These are phyloP conservation scores for Nitzschia palea DNA, from an alignment of 108 stramenopile genomes.

Conservation along the genomic window DNA sequence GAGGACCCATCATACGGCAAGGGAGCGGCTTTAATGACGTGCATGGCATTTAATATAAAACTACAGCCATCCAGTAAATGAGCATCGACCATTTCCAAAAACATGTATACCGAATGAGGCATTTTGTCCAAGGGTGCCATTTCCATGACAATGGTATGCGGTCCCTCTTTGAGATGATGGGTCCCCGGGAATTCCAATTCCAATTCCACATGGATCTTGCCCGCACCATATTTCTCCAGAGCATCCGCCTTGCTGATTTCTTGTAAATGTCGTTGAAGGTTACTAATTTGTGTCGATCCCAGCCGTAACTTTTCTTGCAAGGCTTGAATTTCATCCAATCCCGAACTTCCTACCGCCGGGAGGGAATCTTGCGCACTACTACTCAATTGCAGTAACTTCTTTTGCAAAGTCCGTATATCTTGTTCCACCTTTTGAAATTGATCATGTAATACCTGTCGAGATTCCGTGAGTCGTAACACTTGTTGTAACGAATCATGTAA, in stretches of 20 bases:
- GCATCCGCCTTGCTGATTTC: constrained; percentile 16
- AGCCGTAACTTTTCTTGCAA: constrained; percentile 22
- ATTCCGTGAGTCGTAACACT: constrained; percentile 3
- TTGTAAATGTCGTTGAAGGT: constrained; percentile 31
- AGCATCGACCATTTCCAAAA: constrained; percentile 66
- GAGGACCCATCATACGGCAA: constrained; percentile 26
- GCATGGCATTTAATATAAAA: constrained; percentile 66
- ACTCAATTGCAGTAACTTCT: constrained; percentile 11
- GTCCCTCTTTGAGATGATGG: constrained; percentile 4
- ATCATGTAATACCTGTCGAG: neutral
- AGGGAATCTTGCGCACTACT: neutral
- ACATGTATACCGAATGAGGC: constrained; percentile 74
- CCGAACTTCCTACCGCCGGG: too few relatives aligned
- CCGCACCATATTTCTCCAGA: constrained; percentile 33
- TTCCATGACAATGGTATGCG: constrained; percentile 45
- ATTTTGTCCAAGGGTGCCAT: constrained; percentile 66
- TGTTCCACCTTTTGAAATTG: constrained; percentile 27
- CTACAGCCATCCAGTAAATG: constrained; percentile 59
- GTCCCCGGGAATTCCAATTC: constrained; percentile 27
- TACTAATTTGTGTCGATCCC: neutral
- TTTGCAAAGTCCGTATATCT: constrained; percentile 23
- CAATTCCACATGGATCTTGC: constrained; percentile 28
- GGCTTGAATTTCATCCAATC: constrained; percentile 10
- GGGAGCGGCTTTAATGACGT: constrained; percentile 71
- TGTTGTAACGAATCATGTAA: constrained; percentile 21